Conservation (phyloP, 306 rosid species). For the Quercus cerris region DNA sequence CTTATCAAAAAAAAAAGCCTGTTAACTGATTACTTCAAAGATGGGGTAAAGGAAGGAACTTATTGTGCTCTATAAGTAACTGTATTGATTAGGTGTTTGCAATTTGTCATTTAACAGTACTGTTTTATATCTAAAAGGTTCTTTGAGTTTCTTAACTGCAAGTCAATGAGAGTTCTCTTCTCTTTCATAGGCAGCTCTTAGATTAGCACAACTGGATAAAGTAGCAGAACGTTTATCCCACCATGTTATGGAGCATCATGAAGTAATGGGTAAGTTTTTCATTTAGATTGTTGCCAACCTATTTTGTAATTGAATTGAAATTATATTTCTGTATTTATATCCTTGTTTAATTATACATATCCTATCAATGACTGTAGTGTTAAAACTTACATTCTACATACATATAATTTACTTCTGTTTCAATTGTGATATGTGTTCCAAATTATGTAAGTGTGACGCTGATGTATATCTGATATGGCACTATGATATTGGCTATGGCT, state of each 20-base stretch:
- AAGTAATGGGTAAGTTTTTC: constrained; percentile 92
- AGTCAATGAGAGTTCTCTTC: background rate
- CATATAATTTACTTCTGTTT: background rate
- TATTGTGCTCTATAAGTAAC: background rate
- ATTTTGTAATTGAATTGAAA: background rate
- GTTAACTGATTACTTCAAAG: background rate
- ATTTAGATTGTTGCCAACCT: background rate
- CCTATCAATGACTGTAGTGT: background rate
- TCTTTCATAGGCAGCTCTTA: constrained; percentile 69
- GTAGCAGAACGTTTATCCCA: constrained; percentile 83
- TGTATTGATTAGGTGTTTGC: background rate
- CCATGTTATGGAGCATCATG: constrained; percentile 96
- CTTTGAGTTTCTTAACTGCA: background rate
- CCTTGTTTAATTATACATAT: background rate
- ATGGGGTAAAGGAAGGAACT: background rate
- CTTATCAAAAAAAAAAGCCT: too few relatives aligned
- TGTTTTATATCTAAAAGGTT: constrained; percentile 1
- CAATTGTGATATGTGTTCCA: background rate
- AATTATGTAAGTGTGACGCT: background rate
- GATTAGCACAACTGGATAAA: constrained; percentile 87
- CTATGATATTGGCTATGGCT: background rate
- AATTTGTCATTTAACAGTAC: background rate
- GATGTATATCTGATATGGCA: background rate
- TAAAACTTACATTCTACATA: background rate
- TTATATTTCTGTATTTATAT: background rate